Evolutionary conservation across 805 yeast genomes (phyloP), one percentile per base, ranked within the genome.

Genomic region (Sugiyamaella marilandica): DNA sequence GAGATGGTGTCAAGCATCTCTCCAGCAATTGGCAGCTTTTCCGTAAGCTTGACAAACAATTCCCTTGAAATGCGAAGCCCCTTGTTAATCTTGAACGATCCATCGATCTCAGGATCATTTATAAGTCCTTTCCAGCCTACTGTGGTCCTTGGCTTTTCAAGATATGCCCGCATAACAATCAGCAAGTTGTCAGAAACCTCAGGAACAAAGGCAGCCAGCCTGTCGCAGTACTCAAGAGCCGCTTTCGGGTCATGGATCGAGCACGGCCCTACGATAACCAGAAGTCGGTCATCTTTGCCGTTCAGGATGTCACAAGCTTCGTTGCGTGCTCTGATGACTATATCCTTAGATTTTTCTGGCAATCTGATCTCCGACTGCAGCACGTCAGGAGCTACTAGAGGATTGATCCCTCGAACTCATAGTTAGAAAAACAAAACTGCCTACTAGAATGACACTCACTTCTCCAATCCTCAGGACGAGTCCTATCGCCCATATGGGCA

Each of bases 51-150:
- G 39, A 83, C 83, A 72, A 88, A 92, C 76, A 92, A 80, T 60
- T 87, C 85, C 71, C 99, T 82, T 5, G 97, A 79, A 55, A 90
- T 84, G 66, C 92, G 78, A 61, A 92, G 79, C 63, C 99, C 99
- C 73, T 92, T 91, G 77, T 92, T 92, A 70, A 92, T 92, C 63
- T 90, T 82, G 82, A 87, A 92, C 49, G 95, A 78, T 55, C 88
- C 88, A 70, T 92, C 95, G 63, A 92, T 85, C 65, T 94, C 96
- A 32, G 99, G 99, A 70, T 92, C 99, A 69, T 92, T 92, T 65
- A 92, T 94, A 60, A 92, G 78, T 62, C 99, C 99, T 74, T 92
- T 92, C 99, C 99, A 92, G 55, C 99, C 99, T 45, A 94, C 98
- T 29, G 98, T 92, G 49, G 99, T 92, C 74, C 99, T 83, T 63